Conservation (phyloP, 352 stramenopile genomes). For the Phytophthora sojae region DNA sequence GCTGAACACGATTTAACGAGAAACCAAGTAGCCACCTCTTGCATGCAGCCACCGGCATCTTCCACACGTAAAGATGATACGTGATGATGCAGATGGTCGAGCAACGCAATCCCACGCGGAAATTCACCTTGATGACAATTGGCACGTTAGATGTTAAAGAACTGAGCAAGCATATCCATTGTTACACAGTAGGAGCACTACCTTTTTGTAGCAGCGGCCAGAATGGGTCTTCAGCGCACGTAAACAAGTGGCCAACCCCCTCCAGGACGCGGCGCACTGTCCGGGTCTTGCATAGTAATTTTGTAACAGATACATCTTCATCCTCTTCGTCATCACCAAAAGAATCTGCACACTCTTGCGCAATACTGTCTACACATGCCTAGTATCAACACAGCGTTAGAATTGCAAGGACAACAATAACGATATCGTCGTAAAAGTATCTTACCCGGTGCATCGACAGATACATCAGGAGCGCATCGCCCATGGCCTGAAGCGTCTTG, state of each 20-base stretch:
- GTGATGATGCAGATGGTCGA: conserved; percentile 57
- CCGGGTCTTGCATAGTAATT: conserved; percentile 44
- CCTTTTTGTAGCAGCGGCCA: conserved; percentile 55
- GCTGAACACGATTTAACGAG: conserved; percentile 60
- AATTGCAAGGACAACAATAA: not conserved
- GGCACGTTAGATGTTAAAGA: not conserved
- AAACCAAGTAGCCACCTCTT: conserved; percentile 58
- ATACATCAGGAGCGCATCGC: conserved; percentile 58
- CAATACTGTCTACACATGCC: conserved; percentile 31
- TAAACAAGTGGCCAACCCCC: conserved; percentile 37
- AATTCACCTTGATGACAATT: conserved; percentile 40
- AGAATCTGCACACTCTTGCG: conserved; percentile 20
- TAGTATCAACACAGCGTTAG: conserved; percentile 15
- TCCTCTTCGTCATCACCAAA: conserved; percentile 21
- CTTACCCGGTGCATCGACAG: conserved; percentile 63
- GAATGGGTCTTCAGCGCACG: conserved; percentile 42
- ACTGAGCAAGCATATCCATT: not conserved
- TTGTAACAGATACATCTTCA: conserved; percentile 35
- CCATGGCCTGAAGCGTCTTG: conserved; percentile 71
- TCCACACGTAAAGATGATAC: conserved; percentile 42
- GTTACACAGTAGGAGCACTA: conserved; percentile 15
- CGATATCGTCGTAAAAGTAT: not conserved
- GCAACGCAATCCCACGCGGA: conserved; percentile 54
- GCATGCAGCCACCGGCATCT: conserved; percentile 42
- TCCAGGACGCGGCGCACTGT: conserved; percentile 44